Percentiles rank a stretch among this genome's conserved stretches.
phyloP scores from a whole-genome alignment of 2,329 filamentous ascomycete genomes.

The Plenodomus tracheiphilus region DNA sequence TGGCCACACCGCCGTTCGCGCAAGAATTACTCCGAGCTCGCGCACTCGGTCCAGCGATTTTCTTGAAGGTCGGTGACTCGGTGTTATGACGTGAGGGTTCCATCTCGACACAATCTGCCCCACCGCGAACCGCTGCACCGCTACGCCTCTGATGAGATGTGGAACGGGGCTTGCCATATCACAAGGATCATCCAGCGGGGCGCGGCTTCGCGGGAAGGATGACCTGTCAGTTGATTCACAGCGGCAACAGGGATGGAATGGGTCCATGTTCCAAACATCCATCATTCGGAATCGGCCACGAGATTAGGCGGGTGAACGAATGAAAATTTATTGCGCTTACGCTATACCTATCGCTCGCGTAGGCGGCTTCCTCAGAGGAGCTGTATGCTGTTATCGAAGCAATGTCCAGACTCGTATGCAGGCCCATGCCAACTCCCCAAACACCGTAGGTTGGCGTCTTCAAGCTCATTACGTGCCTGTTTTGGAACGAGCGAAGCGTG shows the following conservation, averaged over 20 bases:
- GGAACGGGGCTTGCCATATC: conserved; percentile 19
- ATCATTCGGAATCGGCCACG: not conserved
- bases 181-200: conserved; percentile 28
- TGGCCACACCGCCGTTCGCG: not conserved
- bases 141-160: conserved; percentile 19
- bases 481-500: not conserved
- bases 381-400: too few relatives aligned
- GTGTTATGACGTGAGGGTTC: not conserved
- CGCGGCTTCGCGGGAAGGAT: conserved; percentile 40
- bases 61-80: not conserved
- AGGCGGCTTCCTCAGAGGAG: not conserved
- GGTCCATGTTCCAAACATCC: not conserved
- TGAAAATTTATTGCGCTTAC: not conserved
- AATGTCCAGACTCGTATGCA: too few relatives aligned
- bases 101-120: conserved; percentile 23
- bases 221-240: conserved; percentile 28
- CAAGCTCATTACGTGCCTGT: not conserved
- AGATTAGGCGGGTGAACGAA: not conserved
- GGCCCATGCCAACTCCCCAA: not conserved
- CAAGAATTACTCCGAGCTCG: conserved; percentile 4
- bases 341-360: too few relatives aligned
- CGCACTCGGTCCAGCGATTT: not conserved
- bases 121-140: conserved; percentile 33
- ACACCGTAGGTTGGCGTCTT: not conserved
- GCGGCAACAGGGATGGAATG: conserved; percentile 1